These are phyloP conservation scores for Cubamyces sp. DNA, from an alignment of 768 basidiomycete species.

Conservation along the genomic window DNA sequence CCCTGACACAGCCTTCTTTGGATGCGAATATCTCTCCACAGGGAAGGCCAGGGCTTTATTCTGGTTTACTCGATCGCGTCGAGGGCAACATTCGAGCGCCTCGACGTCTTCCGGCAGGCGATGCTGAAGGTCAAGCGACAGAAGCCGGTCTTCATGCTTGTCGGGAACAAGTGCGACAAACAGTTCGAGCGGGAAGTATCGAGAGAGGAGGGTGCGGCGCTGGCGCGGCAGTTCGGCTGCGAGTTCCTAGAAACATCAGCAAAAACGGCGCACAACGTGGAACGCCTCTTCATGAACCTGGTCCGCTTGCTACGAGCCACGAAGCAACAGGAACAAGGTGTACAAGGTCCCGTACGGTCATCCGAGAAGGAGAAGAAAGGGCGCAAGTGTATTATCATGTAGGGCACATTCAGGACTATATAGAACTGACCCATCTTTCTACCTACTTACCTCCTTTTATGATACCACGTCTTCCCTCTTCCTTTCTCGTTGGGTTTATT, in stretches of 20 bases:
- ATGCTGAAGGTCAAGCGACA: conserved; percentile 88
- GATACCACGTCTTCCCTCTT: conserved; percentile 68
- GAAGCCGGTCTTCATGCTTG: conserved; percentile 88
- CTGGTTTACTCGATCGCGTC: conserved; percentile 96
- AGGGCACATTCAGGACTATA: conserved; percentile 69
- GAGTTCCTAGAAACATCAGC: conserved; percentile 97
- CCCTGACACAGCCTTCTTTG: conserved; percentile 18
- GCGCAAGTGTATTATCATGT: conserved; percentile 80
- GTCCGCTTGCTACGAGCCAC: conserved; percentile 83
- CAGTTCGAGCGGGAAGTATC: conserved; percentile 90
- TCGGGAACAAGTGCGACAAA: conserved; percentile 97
- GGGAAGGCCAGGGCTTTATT: conserved; percentile 97
- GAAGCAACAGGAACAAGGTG: conserved; percentile 53
- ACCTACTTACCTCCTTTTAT: conserved; percentile 71
- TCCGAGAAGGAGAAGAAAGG: conserved; percentile 44
- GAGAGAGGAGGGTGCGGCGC: conserved; percentile 80
- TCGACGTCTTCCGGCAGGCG: conserved; percentile 88
- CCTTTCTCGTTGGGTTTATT: conserved; percentile 35
- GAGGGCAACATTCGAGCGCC: conserved; percentile 87
- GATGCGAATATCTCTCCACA: conserved; percentile 37
- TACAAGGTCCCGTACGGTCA: conserved; percentile 31
- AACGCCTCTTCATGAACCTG: conserved; percentile 84
- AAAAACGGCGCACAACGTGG: conserved; percentile 92
- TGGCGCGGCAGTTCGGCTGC: conserved; percentile 86
- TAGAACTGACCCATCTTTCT: conserved; percentile 58